Evolutionary conservation across 345 rosid genomes (phyloP), one percentile per base, ranked within the genome.

Genomic region (Theobroma cacao): DNA sequence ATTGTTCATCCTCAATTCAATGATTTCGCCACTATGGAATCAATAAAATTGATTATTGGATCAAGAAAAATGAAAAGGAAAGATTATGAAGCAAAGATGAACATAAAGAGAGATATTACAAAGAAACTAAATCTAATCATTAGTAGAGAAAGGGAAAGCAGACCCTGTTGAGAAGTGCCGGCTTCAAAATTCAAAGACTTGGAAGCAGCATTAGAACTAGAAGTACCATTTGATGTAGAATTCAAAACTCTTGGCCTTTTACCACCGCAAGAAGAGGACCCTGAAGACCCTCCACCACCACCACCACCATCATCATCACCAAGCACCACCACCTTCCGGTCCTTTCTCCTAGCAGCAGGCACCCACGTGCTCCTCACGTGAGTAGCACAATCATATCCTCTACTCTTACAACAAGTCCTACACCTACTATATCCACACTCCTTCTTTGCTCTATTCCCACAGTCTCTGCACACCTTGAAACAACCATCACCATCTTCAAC

Each of bases 341-440:
- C 91, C 48, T 88, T 79, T 75, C 89, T 80, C 47, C 79, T 77
- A n/a, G 90, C 33, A 17, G 98, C 86, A 28, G 98, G 88, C 30
- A 91, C 79, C 98, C 98, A 94, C 3, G 98, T 92, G 91, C 95
- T 92, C 89, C 87, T 90, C 83, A 92, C 77, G 86, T 94, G 98
- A 80, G 98, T 91, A 40, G 87, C 53, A 79, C 97, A 94, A 18
- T 86, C 87, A 69, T 83, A 91, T 8, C 93, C 97, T 80, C 89
- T 80, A 76, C 84, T 85, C 87, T 91, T 94, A 79, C 98, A 94
- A 76, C 98, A 94, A 82, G 95, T 92, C 77, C 98, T 86, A 58
- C 98, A 92, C 78, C 94, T 82, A 61, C 84, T 86, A 77, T 80
- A 89, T 34, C 79, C 75, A 50, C 98, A 94, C 83, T 90, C 98